Evolutionary conservation across 805 yeast species (phyloP), one percentile per base, ranked within the genome.

Genomic region (Candida maris): DNA sequence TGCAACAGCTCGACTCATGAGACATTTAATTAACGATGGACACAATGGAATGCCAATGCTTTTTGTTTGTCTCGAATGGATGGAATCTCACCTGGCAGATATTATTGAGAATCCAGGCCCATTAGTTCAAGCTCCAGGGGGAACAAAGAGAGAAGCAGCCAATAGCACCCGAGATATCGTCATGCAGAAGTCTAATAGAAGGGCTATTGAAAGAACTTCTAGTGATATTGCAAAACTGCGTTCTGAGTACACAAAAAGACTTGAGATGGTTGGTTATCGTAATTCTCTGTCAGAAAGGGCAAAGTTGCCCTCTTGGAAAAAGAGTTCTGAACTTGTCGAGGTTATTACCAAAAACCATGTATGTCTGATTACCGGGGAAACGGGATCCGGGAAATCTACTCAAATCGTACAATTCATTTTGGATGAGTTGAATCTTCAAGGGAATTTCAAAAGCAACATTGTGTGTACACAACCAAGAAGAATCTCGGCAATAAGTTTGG

Each of bases 401-500:
- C 98, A 91, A 56, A 77, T 86, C 4, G 96, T 87, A 5, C 98
- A 91, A 57, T 91, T 88, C 48, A 66, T 91, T 15, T 62, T 91
- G 13, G 97, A 91, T 56, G 68, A 78, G 26, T 51, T 85, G 40
- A 68, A 74, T 32, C 30, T 61, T 0, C 54, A 61, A 9, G 72
- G 73, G 0, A 75, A 74, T 42, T 80, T 70, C 44, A 57, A 62
- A 17, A 71, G 82, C 3, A 73, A 70, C 26, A 83, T 91, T 4
- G 65, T 91, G 1, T 88, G 96, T 61, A 88, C 97, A 0, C 97
- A 91, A 59, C 98, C 98, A 3, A 74, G 98, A 61, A 81, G 97
- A 69, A 89, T 91, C 37, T 86, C 97, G 1, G 87, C 97, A 0
- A 84, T 91, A 58, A 96, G 97, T 2, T 70, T 91, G 38, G 96